Evolutionary conservation across 2,329 filamentous ascomycete species (phyloP), one percentile per base, ranked within the genome.

Genomic region (Hymenotorrendiella dingleyae): DNA sequence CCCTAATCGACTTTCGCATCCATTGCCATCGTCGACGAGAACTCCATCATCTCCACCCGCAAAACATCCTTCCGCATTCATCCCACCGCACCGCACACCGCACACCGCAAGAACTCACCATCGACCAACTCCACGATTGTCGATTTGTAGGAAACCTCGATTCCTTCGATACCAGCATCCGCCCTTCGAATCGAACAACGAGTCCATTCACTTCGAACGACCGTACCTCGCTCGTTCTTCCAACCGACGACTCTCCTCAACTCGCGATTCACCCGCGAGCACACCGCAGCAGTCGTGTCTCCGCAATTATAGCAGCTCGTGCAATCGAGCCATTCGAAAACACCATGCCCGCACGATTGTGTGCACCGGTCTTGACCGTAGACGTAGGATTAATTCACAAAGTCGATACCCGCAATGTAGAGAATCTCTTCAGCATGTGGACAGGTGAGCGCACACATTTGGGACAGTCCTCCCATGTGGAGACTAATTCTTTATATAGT

Each of bases 371-470:
- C 63, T 74, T 97, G 61, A 89, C 88, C 50, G 86, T 97, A 64
- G 89, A 96, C 70, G 82, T 87, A 52, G 86, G 84, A 62, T 84
- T 91, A 56, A 90, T 98, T 64, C 86, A 93, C 72, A 88, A 94
- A 64, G 88, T 97, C 60, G 90, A 97, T 68, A 95, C 91, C 1
- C 78, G 84, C 54, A 94, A 94, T 64, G 83, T 87, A 21, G 87
- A 94, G 68, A 94, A 90, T 62, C 79, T 97, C 39, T 94, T 93
- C 69, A 90, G 86, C 71, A 94, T 97, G 79, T 95, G 90, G 89
- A 91, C 88, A 64, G 87, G 89, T 94, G 69, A 77, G 86, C 42
- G 32, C 41, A 24, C 41, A 22, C 30, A 26, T 6, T 27, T 16
- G 21, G 22, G 33, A 20, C 24, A 30, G 9, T 24, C 5, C 5